Evolutionary conservation across 768 basidiomycete species (phyloP).

Genomic region (Termitomyces sp.): DNA sequence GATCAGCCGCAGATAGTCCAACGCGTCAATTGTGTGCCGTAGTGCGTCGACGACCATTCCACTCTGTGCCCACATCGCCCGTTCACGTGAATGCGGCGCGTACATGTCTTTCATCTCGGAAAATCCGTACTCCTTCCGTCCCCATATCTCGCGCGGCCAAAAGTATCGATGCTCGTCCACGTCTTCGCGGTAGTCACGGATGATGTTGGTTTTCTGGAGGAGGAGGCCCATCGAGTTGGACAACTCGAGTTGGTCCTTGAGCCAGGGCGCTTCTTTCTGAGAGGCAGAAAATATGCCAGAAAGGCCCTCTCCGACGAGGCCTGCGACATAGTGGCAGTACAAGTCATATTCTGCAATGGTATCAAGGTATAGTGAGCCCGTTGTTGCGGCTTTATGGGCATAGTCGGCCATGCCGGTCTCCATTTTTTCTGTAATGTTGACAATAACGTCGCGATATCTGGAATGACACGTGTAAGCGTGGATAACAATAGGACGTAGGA

Average conservation of each 20-base stretch:
- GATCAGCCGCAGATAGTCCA: constrained; percentile 86
- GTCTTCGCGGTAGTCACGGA: constrained; percentile 93
- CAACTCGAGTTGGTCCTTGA: constrained; percentile 79
- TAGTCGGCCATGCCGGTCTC: constrained; percentile 94
- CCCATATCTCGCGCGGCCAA: constrained; percentile 96
- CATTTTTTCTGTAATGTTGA: constrained; percentile 86
- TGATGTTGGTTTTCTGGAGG: constrained; percentile 98
- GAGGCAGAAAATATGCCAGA: constrained; percentile 85
- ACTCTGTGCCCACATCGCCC: constrained; percentile 77
- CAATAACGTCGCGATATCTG: constrained; percentile 75
- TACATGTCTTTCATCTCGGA: constrained; percentile 65
- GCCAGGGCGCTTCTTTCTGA: constrained; percentile 69
- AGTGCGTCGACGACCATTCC: constrained; percentile 89
- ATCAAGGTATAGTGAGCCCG: constrained; percentile 64
- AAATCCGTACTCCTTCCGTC: constrained; percentile 57
- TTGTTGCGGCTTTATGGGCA: constrained; percentile 73
- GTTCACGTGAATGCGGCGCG: constrained; percentile 48
- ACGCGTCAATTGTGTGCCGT: constrained; percentile 73
- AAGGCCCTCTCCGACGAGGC: constrained; percentile 94
- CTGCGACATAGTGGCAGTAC: constrained; percentile 98
- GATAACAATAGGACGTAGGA: neutral
- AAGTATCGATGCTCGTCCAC: constrained; percentile 79
- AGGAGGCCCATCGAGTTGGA: constrained; percentile 94
- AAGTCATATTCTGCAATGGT: constrained; percentile 87
- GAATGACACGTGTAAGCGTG: constrained; percentile 2